Conservation (phyloP, 345 rosid genomes). For the Syzygium oleosum region DNA sequence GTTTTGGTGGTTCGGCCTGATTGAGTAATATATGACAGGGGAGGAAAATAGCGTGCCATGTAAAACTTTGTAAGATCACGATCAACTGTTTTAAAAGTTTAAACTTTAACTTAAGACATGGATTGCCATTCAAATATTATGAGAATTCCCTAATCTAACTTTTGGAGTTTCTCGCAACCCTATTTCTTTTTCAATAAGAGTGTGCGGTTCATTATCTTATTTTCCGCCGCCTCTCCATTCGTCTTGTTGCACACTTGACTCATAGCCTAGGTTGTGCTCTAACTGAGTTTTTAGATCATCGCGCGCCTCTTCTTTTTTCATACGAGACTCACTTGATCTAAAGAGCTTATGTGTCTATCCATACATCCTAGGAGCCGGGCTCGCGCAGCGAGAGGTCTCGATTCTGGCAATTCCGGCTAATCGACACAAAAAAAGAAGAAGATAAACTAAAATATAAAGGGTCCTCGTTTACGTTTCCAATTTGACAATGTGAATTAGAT, state of each 20-base stretch:
- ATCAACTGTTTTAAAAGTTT: too few relatives aligned
- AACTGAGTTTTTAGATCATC: background rate
- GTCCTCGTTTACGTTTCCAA: background rate
- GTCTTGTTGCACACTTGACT: background rate
- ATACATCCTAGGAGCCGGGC: background rate
- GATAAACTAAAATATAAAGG: background rate
- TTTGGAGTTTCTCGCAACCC: background rate
- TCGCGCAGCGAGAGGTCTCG: background rate
- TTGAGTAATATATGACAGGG: background rate
- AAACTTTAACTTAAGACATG: too few relatives aligned
- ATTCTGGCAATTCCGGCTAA: background rate
- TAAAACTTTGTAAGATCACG: background rate
- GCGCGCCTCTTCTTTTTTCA: background rate
- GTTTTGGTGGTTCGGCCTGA: too few relatives aligned
- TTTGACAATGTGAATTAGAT: background rate
- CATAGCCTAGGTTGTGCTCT: background rate
- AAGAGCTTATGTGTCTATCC: background rate
- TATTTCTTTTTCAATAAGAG: background rate
- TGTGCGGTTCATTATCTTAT: background rate
- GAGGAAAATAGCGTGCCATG: background rate
- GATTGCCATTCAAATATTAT: too few relatives aligned
- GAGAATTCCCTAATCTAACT: background rate
- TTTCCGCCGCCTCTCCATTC: background rate
- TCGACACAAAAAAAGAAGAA: background rate
- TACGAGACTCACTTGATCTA: background rate